A percentile compares a stretch with the other conserved stretches of the same genome.
phyloP scores from a whole-genome alignment of 768 basidiomycete genomes.

The Boletellus ananas region DNA sequence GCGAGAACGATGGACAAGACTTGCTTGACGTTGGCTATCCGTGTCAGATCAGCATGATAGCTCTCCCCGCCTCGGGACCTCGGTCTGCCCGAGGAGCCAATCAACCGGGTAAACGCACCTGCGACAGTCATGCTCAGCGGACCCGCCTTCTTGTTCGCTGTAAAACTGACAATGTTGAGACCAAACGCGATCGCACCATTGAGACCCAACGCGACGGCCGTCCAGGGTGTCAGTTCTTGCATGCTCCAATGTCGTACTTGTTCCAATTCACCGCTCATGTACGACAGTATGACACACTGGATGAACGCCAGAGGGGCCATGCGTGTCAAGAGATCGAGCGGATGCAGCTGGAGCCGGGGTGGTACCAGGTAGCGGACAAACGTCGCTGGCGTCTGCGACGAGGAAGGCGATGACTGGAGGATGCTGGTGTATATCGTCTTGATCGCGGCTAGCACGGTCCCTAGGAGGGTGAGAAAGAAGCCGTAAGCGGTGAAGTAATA shows the following conservation, averaged over 20 bases:
- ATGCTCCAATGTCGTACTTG: conserved; percentile 49
- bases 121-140: conserved; percentile 90
- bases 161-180: conserved; percentile 91
- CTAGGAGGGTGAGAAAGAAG: conserved; percentile 82
- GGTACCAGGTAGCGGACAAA: conserved; percentile 24
- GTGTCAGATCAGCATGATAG: conserved; percentile 6
- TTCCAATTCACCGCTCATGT: conserved; percentile 75
- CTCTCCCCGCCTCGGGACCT: conserved; percentile 2
- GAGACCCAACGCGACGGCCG: conserved; percentile 52
- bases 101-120: conserved; percentile 40
- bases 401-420: conserved; percentile 48
- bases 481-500: conserved; percentile 89
- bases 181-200: conserved; percentile 91
- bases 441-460: conserved; percentile 86
- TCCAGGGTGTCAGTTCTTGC: conserved; percentile 36
- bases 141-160: conserved; percentile 90
- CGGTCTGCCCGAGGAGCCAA: neutral
- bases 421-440: conserved; percentile 92
- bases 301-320: conserved; percentile 92
- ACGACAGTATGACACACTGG: conserved; percentile 77
- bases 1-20: conserved; percentile 85
- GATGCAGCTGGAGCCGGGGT: conserved; percentile 50
- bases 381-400: conserved; percentile 12
- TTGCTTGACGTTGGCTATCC: conserved; percentile 84
- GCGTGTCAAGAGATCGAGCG: conserved; percentile 82